phyloP scores from a whole-genome alignment of 257 asterid genomes.

The Solanum tacnaense region DNA sequence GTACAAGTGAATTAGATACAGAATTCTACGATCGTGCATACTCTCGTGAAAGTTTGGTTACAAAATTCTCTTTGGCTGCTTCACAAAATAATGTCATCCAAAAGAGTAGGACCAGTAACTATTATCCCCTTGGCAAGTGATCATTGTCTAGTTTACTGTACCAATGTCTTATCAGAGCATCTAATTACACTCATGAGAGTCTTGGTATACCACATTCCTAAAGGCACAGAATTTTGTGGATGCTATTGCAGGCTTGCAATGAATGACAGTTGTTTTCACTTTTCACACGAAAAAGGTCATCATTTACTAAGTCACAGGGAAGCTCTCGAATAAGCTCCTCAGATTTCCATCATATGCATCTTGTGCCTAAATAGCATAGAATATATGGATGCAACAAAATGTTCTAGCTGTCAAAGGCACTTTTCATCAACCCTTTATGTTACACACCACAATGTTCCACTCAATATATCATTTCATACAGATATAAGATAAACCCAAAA shows the following conservation, averaged over 20 bases:
- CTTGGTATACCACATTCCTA: background rate
- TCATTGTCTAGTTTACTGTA: background rate
- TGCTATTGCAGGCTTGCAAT: background rate
- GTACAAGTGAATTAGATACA: background rate
- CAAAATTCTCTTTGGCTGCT: background rate
- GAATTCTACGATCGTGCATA: background rate
- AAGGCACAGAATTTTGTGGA: background rate
- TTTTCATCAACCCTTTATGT: background rate
- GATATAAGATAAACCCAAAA: background rate
- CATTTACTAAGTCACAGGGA: background rate
- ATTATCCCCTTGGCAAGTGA: background rate
- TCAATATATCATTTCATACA: background rate
- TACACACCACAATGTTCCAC: background rate
- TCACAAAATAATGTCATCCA: background rate
- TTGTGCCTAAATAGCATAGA: background rate
- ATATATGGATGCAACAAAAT: background rate
- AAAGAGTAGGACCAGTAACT: background rate
- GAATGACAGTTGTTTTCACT: background rate
- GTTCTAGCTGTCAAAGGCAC: background rate
- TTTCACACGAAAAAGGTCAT: background rate
- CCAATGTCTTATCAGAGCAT: background rate
- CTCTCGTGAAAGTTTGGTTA: background rate
- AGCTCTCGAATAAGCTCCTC: background rate
- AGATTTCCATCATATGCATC: background rate
- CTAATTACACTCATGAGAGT: background rate